phyloP scores from a whole-genome alignment of 139 green algal species.

The Diplosphaera chodatii region DNA sequence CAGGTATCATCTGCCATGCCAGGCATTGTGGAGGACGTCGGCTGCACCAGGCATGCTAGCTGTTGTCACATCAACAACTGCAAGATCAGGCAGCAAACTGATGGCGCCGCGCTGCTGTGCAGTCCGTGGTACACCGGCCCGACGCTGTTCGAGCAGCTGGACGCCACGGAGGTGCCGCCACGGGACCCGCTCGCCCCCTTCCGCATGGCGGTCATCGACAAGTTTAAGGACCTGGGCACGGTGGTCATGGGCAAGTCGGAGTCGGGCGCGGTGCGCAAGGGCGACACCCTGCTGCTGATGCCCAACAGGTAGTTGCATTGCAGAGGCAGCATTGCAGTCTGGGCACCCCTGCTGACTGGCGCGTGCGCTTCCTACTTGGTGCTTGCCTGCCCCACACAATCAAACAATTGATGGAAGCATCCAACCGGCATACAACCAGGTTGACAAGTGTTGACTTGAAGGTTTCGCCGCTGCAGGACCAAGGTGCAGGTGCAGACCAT shows the following conservation, averaged over 20 bases:
- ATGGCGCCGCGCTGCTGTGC: not conserved
- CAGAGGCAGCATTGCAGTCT: no score
- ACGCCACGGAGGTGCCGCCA: slow-evolving; percentile 64
- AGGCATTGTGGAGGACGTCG: no score
- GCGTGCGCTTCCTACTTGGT: no score
- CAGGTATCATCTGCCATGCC: no score
- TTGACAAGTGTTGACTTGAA: no score
- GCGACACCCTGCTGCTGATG: slow-evolving; percentile 85
- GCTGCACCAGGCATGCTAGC: no score
- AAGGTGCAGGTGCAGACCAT: slow-evolving; percentile 82
- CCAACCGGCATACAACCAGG: no score
- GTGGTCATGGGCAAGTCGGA: slow-evolving; percentile 98
- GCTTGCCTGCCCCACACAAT: no score
- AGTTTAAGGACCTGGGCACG: slow-evolving; percentile 94
- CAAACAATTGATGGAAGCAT: no score
- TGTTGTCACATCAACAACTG: no score
- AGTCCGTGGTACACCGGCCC: slow-evolving; percentile 66
- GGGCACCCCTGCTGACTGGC: no score
- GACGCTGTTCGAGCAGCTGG: slow-evolving; percentile 87
- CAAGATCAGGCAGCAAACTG: no score
- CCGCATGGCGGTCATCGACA: slow-evolving; percentile 95
- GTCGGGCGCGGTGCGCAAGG: slow-evolving; percentile 74
- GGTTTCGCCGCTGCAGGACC: not conserved
- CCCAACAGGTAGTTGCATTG: slow-evolving; percentile 97
- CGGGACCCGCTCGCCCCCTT: slow-evolving; percentile 64